Evolutionary conservation across 768 basidiomycete species (phyloP).

Genomic region (Pleurotus eryngii): DNA sequence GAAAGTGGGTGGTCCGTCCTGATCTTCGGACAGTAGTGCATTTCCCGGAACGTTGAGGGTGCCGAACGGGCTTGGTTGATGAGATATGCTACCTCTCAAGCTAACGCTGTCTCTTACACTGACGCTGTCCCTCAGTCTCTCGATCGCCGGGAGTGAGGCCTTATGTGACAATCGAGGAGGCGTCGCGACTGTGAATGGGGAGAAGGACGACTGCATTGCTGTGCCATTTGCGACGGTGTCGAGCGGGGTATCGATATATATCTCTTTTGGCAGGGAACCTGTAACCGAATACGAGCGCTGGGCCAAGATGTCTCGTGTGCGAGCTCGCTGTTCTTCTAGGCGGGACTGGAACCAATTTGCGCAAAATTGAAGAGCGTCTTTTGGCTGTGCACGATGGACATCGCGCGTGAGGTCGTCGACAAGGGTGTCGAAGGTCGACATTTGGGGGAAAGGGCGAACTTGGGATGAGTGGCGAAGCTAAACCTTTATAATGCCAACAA

Average conservation of each 20-base stretch:
- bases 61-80: conserved; percentile 61
- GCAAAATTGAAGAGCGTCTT: conserved; percentile 88
- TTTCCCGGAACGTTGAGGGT: conserved; percentile 80
- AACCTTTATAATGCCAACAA: not conserved
- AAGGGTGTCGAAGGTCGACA: conserved; percentile 81
- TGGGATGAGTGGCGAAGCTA: not conserved
- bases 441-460: conserved; percentile 13
- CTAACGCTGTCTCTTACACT: conserved; percentile 3
- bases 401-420: conserved; percentile 86
- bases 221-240: conserved; percentile 17
- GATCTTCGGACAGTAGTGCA: conserved; percentile 58
- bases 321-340: conserved; percentile 79
- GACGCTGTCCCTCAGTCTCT: conserved; percentile 5
- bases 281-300: conserved; percentile 45
- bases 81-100: conserved; percentile 45
- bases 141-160: conserved; percentile 38
- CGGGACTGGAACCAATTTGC: conserved; percentile 93
- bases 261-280: conserved; percentile 48
- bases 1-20: conserved; percentile 46
- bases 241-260: conserved; percentile 54
- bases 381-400: conserved; percentile 79
- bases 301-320: conserved; percentile 63
- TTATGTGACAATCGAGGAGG: conserved; percentile 39
- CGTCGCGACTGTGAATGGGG: conserved; percentile 45
- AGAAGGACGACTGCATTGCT: conserved; percentile 39